Conservation (phyloP, 2,329 filamentous ascomycete species). For the Xylariomycetidae sp. region DNA sequence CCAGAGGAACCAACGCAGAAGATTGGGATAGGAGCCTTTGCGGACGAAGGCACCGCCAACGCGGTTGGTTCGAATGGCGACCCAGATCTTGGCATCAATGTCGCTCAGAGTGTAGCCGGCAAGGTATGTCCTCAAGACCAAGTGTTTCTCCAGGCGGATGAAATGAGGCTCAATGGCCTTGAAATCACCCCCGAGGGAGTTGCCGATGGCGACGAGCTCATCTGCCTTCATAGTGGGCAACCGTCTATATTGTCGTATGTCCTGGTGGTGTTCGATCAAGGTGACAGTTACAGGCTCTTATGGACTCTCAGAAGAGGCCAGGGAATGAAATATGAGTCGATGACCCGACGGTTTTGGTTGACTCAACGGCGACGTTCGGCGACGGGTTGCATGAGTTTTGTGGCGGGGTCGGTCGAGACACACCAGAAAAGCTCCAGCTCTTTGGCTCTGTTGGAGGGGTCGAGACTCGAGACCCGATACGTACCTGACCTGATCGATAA, state of each 20-base stretch:
- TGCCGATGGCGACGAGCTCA: constrained; percentile 46
- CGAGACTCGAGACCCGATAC: too few relatives aligned
- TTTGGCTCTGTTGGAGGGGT: too few relatives aligned
- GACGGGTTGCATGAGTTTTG: constrained; percentile 2
- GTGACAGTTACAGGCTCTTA: too few relatives aligned
- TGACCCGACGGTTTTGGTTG: constrained; percentile 1
- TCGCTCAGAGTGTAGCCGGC: constrained; percentile 73
- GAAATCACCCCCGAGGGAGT: constrained; percentile 61
- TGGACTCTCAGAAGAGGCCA: too few relatives aligned
- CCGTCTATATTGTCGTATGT: too few relatives aligned
- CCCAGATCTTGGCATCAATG: constrained; percentile 77
- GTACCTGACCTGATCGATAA: too few relatives aligned
- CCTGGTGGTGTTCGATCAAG: too few relatives aligned
- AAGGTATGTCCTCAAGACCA: constrained; percentile 81
- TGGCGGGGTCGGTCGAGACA: constrained; percentile 11
- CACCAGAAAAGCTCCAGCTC: not conserved
- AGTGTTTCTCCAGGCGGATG: constrained; percentile 74
- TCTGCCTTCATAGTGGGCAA: constrained; percentile 47
- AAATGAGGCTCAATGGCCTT: constrained; percentile 73
- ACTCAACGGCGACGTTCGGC: not conserved
- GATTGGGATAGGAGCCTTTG: constrained; percentile 68
- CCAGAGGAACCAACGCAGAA: constrained; percentile 82
- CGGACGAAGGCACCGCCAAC: constrained; percentile 77
- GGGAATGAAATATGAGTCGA: constrained; percentile 6
- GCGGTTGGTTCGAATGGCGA: constrained; percentile 74